These are phyloP conservation scores for Lachancea nothofagi DNA, from an alignment of 805 yeast genomes.

Conservation along the genomic window DNA sequence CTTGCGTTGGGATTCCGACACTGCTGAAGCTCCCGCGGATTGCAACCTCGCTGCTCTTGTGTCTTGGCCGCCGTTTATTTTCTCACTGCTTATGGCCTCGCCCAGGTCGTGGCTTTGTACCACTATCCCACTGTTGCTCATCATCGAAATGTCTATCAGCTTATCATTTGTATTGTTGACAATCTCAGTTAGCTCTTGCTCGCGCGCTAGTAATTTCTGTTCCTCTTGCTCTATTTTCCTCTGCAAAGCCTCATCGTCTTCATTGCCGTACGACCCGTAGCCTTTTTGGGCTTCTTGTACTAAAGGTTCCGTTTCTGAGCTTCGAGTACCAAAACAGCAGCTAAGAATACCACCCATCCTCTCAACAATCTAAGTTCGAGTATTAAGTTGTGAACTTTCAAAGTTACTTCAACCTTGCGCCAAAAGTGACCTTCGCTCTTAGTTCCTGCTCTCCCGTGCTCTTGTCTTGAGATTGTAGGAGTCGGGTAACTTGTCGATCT, in stretches of 20 bases:
- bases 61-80: not conserved
- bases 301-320: constrained; percentile 27
- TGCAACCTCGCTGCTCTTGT: constrained; percentile 9
- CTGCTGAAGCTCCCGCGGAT: constrained; percentile 5
- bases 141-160: constrained; percentile 34
- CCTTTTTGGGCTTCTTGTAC: constrained; percentile 26
- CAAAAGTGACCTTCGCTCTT: too few species aligned
- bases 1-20: constrained; percentile 1
- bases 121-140: constrained; percentile 33
- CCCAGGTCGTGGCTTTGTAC: constrained; percentile 21
- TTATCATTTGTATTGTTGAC: constrained; percentile 32
- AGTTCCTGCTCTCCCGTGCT: too few species aligned
- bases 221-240: constrained; percentile 25
- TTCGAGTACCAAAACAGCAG: constrained; percentile 22
- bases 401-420: too few species aligned
- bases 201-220: constrained; percentile 22
- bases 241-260: constrained; percentile 17
- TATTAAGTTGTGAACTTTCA: too few species aligned
- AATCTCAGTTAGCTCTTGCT: constrained; percentile 27
- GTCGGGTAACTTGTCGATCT: constrained; percentile 1
- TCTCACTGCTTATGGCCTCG: constrained; percentile 1
- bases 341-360: constrained; percentile 30
- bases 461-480: too few species aligned
- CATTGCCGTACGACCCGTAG: constrained; percentile 17
- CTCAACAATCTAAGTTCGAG: too few species aligned